A percentile compares a stretch with the other conserved stretches of the same genome.
Conservation (phyloP, 2,329 filamentous ascomycete genomes). For the Neophaeococcomyces mojaviensis region DNA sequence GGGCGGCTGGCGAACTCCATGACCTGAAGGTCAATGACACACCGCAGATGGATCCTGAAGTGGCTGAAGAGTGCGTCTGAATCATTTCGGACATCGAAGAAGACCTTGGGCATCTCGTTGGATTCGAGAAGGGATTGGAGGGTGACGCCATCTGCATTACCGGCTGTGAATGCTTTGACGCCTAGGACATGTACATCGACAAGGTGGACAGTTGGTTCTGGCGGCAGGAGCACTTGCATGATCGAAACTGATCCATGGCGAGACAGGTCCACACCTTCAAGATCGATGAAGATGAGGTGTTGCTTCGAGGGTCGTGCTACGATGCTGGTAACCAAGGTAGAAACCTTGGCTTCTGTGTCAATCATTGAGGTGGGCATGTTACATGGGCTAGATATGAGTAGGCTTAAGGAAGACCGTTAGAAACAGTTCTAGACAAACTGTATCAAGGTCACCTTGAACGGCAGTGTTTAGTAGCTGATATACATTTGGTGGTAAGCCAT, state of each 20-base stretch:
- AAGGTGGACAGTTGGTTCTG: slow-evolving; percentile 31
- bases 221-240: slow-evolving; percentile 33
- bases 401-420: no score
- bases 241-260: slow-evolving; percentile 41
- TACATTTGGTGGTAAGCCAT: no score
- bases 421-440: no score
- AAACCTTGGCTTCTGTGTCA: slow-evolving; percentile 1
- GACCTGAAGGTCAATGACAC: slow-evolving; percentile 46
- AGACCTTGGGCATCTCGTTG: slow-evolving; percentile 37
- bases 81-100: slow-evolving; percentile 51
- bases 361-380: slow-evolving; percentile 3
- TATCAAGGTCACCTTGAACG: no score
- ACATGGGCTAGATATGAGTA: no score
- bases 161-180: slow-evolving; percentile 33
- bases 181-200: slow-evolving; percentile 39
- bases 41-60: slow-evolving; percentile 34
- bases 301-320: not conserved
- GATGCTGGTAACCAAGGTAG: slow-evolving; percentile 13
- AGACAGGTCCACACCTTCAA: slow-evolving; percentile 41
- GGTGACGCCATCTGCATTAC: slow-evolving; percentile 20
- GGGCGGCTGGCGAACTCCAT: slow-evolving; percentile 36
- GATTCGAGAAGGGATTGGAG: slow-evolving; percentile 38
- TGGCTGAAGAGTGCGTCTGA: slow-evolving; percentile 44
- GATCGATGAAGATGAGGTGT: slow-evolving; percentile 39
- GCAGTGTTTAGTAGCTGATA: no score